Evolutionary conservation across 2,329 filamentous ascomycete genomes (phyloP), one percentile per base, ranked within the genome.

Genomic region (Penicillium rolfsii): DNA sequence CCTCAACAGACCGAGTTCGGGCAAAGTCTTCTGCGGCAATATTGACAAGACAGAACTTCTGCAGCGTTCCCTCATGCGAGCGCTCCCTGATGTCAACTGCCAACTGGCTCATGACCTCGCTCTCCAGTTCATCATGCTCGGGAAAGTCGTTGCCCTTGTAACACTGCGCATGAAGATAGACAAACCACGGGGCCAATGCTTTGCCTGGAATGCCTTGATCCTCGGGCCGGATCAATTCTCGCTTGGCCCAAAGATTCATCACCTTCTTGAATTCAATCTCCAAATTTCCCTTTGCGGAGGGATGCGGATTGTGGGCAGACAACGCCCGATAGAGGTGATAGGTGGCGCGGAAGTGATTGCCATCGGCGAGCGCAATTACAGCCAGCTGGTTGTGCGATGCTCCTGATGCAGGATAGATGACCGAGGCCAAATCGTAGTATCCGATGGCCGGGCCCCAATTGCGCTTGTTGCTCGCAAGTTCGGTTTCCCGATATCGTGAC

Each of bases 241-340:
- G 80, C 69, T 84, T 85, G 11, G 83, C 78, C 84, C 84, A 87
- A 36, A 82, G 81, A 46, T 77, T 75, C 62, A 83, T 80, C 41
- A 89, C 83, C 69, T 89, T 89, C 70, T 84, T 85, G 73, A 97
- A 93, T 73, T 95, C 91, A 57, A 88, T 82, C 70, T 91, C 89
- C 52, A 99, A 82, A 71, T 98, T 98, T 19, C 82, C 80, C 59
- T 84, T 82, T 3, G 92, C 93, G 49, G 89, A 85, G 0, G 89
- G 89, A 71, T 95, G 89, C 4, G 93, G 91, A 43, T 88, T 82
- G 55, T 87, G 83, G 35, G 91, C 88, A 8, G 88, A 88, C 67
- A 95, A 84, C 16, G 93, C 89, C 64, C 93, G 89, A 73, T 97
- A 95, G 43, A 98, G 86, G 75, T 97, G 88, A 76, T 97, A 98